Evolutionary conservation across 164 flowering plant species (phyloP).

Genomic region (Vitis rotundifolia): DNA sequence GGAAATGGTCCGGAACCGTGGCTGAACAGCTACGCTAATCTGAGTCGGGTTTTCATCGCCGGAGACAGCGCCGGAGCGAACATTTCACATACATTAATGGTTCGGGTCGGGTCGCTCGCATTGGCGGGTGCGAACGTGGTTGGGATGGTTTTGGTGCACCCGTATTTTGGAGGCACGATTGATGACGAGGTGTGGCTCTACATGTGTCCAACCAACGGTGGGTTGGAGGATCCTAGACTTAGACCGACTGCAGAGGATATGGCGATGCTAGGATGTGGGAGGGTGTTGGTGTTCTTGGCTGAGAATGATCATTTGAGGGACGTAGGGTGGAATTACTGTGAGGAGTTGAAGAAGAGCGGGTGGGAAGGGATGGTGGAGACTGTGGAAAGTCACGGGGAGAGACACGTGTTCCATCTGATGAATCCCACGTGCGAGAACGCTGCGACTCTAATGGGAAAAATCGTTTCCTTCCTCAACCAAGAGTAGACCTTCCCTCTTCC

Average conservation of each 20-base stretch:
- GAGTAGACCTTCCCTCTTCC: neutral
- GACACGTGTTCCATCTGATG: conserved; percentile 28
- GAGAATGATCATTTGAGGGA: conserved; percentile 26
- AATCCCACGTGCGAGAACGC: conserved; percentile 20
- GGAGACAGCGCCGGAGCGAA: conserved; percentile 49
- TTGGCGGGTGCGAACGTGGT: conserved; percentile 5
- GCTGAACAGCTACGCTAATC: conserved; percentile 26
- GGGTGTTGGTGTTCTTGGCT: conserved; percentile 32
- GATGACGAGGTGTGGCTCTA: conserved; percentile 25
- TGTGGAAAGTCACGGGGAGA: conserved; percentile 20
- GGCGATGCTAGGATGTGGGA: conserved; percentile 21
- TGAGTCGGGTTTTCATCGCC: conserved; percentile 23
- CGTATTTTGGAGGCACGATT: conserved; percentile 28
- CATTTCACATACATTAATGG: conserved; percentile 21
- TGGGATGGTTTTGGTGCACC: conserved; percentile 36
- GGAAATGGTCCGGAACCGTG: conserved; percentile 23
- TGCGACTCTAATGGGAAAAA: conserved; percentile 6
- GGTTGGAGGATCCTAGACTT: conserved; percentile 31
- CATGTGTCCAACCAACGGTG: conserved; percentile 24
- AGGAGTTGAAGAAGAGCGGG: conserved; percentile 27
- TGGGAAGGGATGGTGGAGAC: conserved; percentile 36
- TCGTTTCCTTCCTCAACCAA: conserved; percentile 23
- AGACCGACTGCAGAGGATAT: conserved; percentile 34
- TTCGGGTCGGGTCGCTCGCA: conserved; percentile 19
- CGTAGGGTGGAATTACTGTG: conserved; percentile 16